Conservation (phyloP, 768 basidiomycete species). For the Leucosporidium creatinivorum region DNA sequence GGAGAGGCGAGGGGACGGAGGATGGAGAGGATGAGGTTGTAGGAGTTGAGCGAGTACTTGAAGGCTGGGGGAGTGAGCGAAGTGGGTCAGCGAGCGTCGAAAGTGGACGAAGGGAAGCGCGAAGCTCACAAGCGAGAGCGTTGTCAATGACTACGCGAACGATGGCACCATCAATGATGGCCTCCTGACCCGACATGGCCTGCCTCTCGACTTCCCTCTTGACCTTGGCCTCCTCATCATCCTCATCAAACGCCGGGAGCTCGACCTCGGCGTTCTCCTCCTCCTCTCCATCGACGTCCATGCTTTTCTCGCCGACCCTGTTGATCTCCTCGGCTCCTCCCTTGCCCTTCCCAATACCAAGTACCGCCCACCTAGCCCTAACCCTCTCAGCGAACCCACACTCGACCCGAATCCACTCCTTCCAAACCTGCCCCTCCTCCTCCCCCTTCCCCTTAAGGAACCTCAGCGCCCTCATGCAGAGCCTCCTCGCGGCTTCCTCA, state of each 20-base stretch:
- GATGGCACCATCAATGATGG: conserved; percentile 70
- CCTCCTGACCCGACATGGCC: conserved; percentile 50
- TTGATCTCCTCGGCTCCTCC: conserved; percentile 6
- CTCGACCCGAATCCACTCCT: conserved; percentile 36
- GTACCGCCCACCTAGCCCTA: conserved; percentile 20
- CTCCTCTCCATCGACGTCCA: conserved; percentile 3
- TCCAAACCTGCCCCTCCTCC: conserved; percentile 26
- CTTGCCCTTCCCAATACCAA: conserved; percentile 28
- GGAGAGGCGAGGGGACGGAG: conserved; percentile 44
- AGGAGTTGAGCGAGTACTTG: conserved; percentile 41
- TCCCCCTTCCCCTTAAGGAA: conserved; percentile 31
- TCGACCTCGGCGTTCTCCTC: conserved; percentile 40
- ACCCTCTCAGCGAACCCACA: conserved; percentile 33
- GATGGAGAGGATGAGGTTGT: conserved; percentile 47
- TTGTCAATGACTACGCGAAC: conserved; percentile 67
- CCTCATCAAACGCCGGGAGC: conserved; percentile 37
- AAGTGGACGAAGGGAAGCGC: conserved; percentile 23
- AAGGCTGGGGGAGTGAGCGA: conserved; percentile 32
- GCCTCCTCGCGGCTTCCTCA: conserved; percentile 30
- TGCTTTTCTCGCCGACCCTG: conserved; percentile 9
- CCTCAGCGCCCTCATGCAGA: conserved; percentile 36
- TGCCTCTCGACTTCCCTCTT: conserved; percentile 47
- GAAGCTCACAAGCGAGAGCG: conserved; percentile 60
- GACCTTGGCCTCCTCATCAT: conserved; percentile 27
- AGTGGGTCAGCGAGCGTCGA: conserved; percentile 18